Conservation (phyloP, 164 flowering plant species). For the Umbilicus rupestris region DNA sequence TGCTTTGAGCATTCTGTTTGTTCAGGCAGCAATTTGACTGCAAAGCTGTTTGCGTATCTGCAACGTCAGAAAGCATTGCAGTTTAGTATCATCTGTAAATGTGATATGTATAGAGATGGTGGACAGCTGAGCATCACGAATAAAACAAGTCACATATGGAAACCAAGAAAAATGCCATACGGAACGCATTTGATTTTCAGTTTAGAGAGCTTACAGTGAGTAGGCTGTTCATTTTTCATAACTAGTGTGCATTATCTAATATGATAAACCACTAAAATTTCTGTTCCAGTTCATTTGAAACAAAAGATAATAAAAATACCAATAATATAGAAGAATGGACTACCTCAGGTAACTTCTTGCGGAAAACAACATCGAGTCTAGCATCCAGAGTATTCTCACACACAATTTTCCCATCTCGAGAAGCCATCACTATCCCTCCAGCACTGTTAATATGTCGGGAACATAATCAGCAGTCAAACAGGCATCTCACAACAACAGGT, state of each 20-base stretch:
- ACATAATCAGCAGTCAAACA: neutral
- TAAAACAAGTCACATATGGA: too few species aligned
- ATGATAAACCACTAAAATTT: too few species aligned
- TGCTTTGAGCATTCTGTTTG: slow-evolving; percentile 9
- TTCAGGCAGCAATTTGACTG: slow-evolving; percentile 34
- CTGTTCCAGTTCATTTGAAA: too few species aligned
- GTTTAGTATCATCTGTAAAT: neutral
- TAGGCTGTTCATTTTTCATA: too few species aligned
- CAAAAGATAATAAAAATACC: too few species aligned
- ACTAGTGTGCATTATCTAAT: too few species aligned
- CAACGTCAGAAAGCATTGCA: slow-evolving; percentile 9
- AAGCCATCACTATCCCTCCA: slow-evolving; percentile 89
- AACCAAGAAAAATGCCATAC: too few species aligned
- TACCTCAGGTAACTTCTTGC: slow-evolving; percentile 90
- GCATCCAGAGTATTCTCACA: slow-evolving; percentile 90
- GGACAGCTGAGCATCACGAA: too few species aligned
- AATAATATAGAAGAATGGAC: neutral
- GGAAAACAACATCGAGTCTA: slow-evolving; percentile 81
- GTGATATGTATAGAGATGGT: too few species aligned
- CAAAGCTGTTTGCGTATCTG: slow-evolving; percentile 61
- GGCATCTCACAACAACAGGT: neutral
- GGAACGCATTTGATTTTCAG: too few species aligned
- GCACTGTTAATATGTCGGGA: slow-evolving; percentile 31
- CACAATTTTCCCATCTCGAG: slow-evolving; percentile 95
- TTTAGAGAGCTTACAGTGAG: too few species aligned